phyloP scores from a whole-genome alignment of 2,329 filamentous ascomycete genomes.

The Chaetomium globosum region DNA sequence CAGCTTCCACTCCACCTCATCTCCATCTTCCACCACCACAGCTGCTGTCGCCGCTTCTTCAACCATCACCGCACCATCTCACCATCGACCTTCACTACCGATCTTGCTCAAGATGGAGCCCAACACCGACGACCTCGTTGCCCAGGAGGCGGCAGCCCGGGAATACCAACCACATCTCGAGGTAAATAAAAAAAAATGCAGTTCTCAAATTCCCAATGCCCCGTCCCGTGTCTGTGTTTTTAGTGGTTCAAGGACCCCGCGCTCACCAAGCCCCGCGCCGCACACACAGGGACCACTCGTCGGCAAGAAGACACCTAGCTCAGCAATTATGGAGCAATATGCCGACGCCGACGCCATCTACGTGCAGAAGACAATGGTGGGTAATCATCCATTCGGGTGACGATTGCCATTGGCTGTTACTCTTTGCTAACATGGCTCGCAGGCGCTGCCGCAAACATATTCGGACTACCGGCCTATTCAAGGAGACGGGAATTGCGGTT shows the following conservation, averaged over 20 bases:
- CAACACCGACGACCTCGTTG: constrained; percentile 51
- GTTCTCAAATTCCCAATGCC: background rate
- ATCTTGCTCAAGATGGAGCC: constrained; percentile 46
- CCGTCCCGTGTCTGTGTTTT: background rate
- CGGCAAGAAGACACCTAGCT: constrained; percentile 74
- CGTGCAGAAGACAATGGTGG: constrained; percentile 82
- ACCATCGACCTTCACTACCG: constrained; percentile 27
- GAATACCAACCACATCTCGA: constrained; percentile 61
- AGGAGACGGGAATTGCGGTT: constrained; percentile 95
- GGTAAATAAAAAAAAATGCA: constrained; percentile 45
- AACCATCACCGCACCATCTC: constrained; percentile 22
- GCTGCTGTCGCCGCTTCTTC: constrained; percentile 19
- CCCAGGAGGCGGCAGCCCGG: constrained; percentile 63
- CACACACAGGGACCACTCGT: constrained; percentile 74
- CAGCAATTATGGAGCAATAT: constrained; percentile 80
- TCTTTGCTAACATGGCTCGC: constrained; percentile 26
- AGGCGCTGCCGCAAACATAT: constrained; percentile 82
- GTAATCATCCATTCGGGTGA: constrained; percentile 41
- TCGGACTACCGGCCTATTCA: constrained; percentile 84
- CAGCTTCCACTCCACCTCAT: constrained; percentile 36
- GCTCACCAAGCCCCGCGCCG: constrained; percentile 25
- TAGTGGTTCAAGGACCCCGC: constrained; percentile 7
- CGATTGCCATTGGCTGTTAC: background rate
- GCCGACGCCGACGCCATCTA: constrained; percentile 83
- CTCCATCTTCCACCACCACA: constrained; percentile 24